Percentiles rank a stretch among this genome's conserved stretches.
These are phyloP conservation scores for Theobroma cacao DNA, from an alignment of 345 rosid genomes.

Conservation along the genomic window DNA sequence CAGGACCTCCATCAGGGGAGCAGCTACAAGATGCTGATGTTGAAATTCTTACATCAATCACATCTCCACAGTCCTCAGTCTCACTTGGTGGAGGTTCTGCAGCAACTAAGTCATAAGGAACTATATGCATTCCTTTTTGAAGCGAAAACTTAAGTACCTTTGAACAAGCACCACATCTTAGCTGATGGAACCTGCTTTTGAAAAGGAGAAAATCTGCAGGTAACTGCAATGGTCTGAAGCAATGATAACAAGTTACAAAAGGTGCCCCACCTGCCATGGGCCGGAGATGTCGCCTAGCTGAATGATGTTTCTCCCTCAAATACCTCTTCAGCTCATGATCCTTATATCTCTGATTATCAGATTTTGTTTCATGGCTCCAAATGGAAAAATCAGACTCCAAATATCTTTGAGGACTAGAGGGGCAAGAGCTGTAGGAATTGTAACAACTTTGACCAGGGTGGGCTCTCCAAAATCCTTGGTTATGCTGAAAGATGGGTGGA, in stretches of 20 bases:
- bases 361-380: conserved; percentile 36
- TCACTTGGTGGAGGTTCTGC: conserved; percentile 36
- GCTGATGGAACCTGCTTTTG: conserved; percentile 55
- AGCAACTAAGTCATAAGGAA: conserved; percentile 33
- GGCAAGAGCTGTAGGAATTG: conserved; percentile 43
- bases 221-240: conserved; percentile 55
- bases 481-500: conserved; percentile 17
- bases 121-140: conserved; percentile 48
- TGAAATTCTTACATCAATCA: conserved; percentile 13
- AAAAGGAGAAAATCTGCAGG: conserved; percentile 82
- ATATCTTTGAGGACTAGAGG: conserved; percentile 57
- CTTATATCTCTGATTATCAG: conserved; percentile 50
- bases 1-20: conserved; percentile 29
- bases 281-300: conserved; percentile 57
- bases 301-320: conserved; percentile 39
- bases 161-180: conserved; percentile 75
- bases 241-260: conserved; percentile 52
- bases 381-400: conserved; percentile 41
- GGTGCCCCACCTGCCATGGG: conserved; percentile 92
- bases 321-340: conserved; percentile 37
- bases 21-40: conserved; percentile 18
- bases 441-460: conserved; percentile 33
- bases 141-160: conserved; percentile 66
- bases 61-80: conserved; percentile 24
- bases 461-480: conserved; percentile 21